A percentile compares a stretch with the other conserved stretches of the same genome.
Conservation (phyloP, 306 rosid genomes). For the Acacia melanoxylon region DNA sequence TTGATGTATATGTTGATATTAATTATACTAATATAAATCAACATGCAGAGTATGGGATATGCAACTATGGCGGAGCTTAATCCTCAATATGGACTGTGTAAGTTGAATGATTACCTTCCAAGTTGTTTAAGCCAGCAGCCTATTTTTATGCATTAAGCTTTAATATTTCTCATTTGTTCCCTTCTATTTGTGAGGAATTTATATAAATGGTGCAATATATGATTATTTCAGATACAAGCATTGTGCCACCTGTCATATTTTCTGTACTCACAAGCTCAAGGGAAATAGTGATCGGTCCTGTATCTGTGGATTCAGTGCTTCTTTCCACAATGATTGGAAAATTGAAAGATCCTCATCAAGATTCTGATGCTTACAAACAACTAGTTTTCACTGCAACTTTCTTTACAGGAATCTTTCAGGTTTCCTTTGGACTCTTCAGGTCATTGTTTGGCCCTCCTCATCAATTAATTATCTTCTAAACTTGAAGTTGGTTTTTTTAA, state of each 20-base stretch:
- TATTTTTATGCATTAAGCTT: not conserved
- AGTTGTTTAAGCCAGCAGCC: not conserved
- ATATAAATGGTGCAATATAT: not conserved
- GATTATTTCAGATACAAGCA: not conserved
- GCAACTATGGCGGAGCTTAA: slow-evolving; percentile 42
- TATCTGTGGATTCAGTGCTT: slow-evolving; percentile 1
- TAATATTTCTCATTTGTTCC: not conserved
- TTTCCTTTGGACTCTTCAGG: slow-evolving; percentile 1
- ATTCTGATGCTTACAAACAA: not conserved
- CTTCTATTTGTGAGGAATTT: not conserved
- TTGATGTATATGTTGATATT: not conserved
- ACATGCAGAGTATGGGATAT: slow-evolving; percentile 39
- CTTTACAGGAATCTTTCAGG: not conserved
- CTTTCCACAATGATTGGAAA: not conserved
- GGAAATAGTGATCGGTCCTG: slow-evolving; percentile 1
- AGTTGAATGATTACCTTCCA: not conserved
- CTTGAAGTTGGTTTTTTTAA: not conserved
- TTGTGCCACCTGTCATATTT: not conserved
- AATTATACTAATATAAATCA: not conserved
- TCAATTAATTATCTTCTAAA: not conserved
- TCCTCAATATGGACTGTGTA: slow-evolving; percentile 49
- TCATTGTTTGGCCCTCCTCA: not conserved
- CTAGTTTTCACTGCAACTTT: not conserved
- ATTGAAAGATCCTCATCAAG: not conserved
- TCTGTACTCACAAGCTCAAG: not conserved